Evolutionary conservation across 2,329 filamentous ascomycete species (phyloP), one percentile per base, ranked within the genome.

Genomic region (Epichloe elymi): DNA sequence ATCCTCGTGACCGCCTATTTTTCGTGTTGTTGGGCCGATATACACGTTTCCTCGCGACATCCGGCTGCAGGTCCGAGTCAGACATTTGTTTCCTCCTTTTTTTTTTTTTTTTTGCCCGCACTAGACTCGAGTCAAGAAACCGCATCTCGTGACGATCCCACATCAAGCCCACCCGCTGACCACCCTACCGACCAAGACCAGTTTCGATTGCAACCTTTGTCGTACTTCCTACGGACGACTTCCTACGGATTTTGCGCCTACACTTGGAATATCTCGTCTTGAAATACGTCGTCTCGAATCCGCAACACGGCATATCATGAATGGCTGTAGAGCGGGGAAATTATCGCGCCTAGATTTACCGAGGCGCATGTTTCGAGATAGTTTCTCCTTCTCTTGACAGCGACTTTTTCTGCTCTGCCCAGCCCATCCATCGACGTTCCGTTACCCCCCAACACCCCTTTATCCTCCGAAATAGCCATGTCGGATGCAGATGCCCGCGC

Each of bases 261-360:
- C 4, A 30, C 26, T 30, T 10, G 26, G 26, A 30, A 30, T 5
- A 35, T 3, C 14, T 7, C 20, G 15, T 41, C 43, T 20, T 43
- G 10, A 12, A 23, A 7, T 14, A 8, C 30, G 8, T 36, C 17
- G 26, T 23, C n/a, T 19, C 43, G 30, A 37, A 19, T 4, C 11
- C 46, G 26, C 46, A 45, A 20, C 46, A 20, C 46, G 47, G 35
- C 43, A 51, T 45, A 51, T 14, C 52, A 54, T 54, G 52, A 46
- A 51, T 54, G 49, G 46, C 15, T 35, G 52, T 46, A 42, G 30
- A 37, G 38, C 5, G 35, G 33, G 30, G 10, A 20, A 15, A 20
- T 15, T 15, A 36, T 43, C 46, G 45, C 46, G 49, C 47, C 49
- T 49, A 26, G 33, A 12, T n/a, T 42, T 43, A 14, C 30, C 36